These are phyloP conservation scores for Pestalotiopsis sp. DNA, from an alignment of 2,329 filamentous ascomycete species.

Conservation along the genomic window DNA sequence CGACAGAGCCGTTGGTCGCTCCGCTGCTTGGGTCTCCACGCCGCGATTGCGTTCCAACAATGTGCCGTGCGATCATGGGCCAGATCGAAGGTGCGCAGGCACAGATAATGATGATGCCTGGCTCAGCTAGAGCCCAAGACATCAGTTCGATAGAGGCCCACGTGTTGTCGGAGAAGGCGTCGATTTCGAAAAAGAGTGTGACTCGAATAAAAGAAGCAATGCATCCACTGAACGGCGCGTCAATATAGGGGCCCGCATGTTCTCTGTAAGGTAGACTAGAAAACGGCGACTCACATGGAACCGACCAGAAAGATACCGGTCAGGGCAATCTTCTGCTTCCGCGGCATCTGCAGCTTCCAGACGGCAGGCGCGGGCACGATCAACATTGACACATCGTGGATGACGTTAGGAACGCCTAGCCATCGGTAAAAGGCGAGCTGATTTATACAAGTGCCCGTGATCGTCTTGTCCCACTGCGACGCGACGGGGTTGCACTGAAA, in stretches of 20 bases:
- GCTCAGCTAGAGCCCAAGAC: constrained; percentile 19
- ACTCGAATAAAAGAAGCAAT: constrained; percentile 20
- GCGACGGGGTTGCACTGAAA: constrained; percentile 17
- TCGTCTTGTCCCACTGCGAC: constrained; percentile 16
- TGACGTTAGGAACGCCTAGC: constrained; percentile 17
- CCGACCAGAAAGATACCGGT: constrained; percentile 19
- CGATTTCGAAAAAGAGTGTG: constrained; percentile 15
- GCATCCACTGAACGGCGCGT: constrained; percentile 15
- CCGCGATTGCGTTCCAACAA: neutral
- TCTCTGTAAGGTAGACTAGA: neutral
- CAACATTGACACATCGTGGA: constrained; percentile 21
- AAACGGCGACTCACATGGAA: constrained; percentile 16
- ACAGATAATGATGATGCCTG: constrained; percentile 19
- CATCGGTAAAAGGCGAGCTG: constrained; percentile 8
- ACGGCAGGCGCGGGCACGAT: constrained; percentile 17
- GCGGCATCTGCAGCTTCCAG: constrained; percentile 17
- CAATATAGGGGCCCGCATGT: neutral
- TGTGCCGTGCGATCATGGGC: neutral
- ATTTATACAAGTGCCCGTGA: constrained; percentile 13
- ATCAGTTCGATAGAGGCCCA: constrained; percentile 19
- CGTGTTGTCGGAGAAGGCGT: constrained; percentile 18
- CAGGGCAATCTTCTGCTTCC: constrained; percentile 19
- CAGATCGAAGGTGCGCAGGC: constrained; percentile 15
- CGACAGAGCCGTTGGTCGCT: neutral
- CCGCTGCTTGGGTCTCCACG: neutral